Evolutionary conservation across 495 filamentous ascomycete species (phyloP).

Genomic region (Penicillium herquei): DNA sequence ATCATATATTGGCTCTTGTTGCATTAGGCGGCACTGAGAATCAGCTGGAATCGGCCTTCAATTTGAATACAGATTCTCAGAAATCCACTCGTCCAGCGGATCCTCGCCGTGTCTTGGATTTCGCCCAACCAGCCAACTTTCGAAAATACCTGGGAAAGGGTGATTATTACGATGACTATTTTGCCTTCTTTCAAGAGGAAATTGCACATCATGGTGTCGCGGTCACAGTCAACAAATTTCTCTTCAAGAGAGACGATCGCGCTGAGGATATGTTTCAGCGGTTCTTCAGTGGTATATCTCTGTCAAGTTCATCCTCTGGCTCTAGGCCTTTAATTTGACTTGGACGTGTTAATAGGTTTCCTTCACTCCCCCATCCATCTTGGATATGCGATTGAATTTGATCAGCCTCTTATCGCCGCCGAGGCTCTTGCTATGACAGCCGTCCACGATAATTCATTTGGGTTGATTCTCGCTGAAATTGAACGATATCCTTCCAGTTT

Average conservation of each 20-base stretch:
- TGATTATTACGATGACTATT: conserved; percentile 33
- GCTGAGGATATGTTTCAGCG: conserved; percentile 32
- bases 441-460: conserved; percentile 23
- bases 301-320: neutral
- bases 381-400: conserved; percentile 39
- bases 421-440: conserved; percentile 41
- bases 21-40: conserved; percentile 25
- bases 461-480: conserved; percentile 10
- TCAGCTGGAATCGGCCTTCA: conserved; percentile 27
- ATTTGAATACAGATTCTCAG: conserved; percentile 26
- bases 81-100: conserved; percentile 22
- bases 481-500: conserved; percentile 10
- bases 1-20: conserved; percentile 27
- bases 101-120: conserved; percentile 14
- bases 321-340: neutral
- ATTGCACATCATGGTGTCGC: conserved; percentile 26
- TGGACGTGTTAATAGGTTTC: conserved; percentile 12
- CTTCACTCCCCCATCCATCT: conserved; percentile 41
- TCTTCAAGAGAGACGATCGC: conserved; percentile 24
- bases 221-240: conserved; percentile 30
- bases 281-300: conserved; percentile 25
- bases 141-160: conserved; percentile 14
- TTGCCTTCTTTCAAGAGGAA: conserved; percentile 35
- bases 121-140: conserved; percentile 28
- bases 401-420: conserved; percentile 33